These are phyloP conservation scores for Aspergillus sp. DNA, from an alignment of 2,329 filamentous ascomycete genomes.

Conservation along the genomic window DNA sequence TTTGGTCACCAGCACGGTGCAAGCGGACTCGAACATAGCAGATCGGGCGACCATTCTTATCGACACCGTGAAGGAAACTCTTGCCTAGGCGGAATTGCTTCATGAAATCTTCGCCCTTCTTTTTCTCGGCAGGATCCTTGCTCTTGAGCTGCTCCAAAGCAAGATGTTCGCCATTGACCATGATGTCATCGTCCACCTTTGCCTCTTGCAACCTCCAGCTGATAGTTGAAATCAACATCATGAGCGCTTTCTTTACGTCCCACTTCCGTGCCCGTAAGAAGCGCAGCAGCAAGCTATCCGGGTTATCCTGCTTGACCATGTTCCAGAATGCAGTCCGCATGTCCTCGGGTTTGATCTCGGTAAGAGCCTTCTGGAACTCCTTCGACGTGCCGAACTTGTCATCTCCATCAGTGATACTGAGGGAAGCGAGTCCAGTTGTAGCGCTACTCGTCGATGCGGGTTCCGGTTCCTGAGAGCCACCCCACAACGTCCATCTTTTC, in stretches of 20 bases:
- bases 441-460: slow-evolving; percentile 40
- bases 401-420: slow-evolving; percentile 56
- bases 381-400: slow-evolving; percentile 94
- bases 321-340: slow-evolving; percentile 82
- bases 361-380: slow-evolving; percentile 78
- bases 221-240: slow-evolving; percentile 94
- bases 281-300: slow-evolving; percentile 77
- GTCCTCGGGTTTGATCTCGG: slow-evolving; percentile 72
- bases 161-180: slow-evolving; percentile 70
- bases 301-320: slow-evolving; percentile 94
- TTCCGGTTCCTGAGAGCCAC: slow-evolving; percentile 52
- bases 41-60: slow-evolving; percentile 81
- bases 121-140: slow-evolving; percentile 62
- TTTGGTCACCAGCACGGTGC: slow-evolving; percentile 80
- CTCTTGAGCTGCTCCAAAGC: slow-evolving; percentile 63
- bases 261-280: slow-evolving; percentile 91
- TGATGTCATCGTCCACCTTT: slow-evolving; percentile 86
- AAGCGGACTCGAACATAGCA: slow-evolving; percentile 81
- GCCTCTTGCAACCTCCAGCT: slow-evolving; percentile 83
- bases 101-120: slow-evolving; percentile 74
- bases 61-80: slow-evolving; percentile 84
- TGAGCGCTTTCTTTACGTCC: slow-evolving; percentile 87
- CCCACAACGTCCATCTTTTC: slow-evolving; percentile 70
- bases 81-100: slow-evolving; percentile 85
- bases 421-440: slow-evolving; percentile 37